A percentile compares a stretch with the other conserved stretches of the same genome.
Evolutionary conservation across 129 eudicot species (phyloP).

Genomic region (Pittosporum tobira): DNA sequence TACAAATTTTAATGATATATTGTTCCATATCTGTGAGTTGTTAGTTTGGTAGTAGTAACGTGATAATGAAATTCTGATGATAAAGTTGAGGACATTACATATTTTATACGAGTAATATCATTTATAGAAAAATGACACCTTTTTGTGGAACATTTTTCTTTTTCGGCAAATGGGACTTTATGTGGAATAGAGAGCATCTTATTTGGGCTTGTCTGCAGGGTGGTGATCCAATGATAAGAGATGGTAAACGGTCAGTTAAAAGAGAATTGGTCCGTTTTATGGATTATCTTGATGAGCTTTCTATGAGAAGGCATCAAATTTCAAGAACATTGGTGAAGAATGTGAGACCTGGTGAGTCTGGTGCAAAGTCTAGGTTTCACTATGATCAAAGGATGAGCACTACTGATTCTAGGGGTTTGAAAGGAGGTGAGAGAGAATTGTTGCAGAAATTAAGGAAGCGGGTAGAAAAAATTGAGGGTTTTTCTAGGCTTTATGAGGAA

Average conservation of each 20-base stretch:
- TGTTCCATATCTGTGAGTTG: too few relatives aligned
- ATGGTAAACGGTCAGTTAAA: slow-evolving; percentile 57
- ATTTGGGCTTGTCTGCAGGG: slow-evolving; percentile 44
- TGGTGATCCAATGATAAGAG: slow-evolving; percentile 80
- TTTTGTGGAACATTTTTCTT: too few relatives aligned
- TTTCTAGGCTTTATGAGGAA: slow-evolving; percentile 19
- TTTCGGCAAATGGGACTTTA: too few relatives aligned
- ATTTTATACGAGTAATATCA: too few relatives aligned
- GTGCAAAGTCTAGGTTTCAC: slow-evolving; percentile 27
- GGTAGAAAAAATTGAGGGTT: slow-evolving; percentile 25
- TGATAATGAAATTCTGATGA: too few relatives aligned
- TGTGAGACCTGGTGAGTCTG: slow-evolving; percentile 31
- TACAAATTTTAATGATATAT: too few relatives aligned
- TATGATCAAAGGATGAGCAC: slow-evolving; percentile 18
- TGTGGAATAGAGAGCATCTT: too few relatives aligned
- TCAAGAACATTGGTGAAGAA: slow-evolving; percentile 33
- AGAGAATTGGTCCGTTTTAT: slow-evolving; percentile 53
- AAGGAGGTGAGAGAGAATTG: slow-evolving; percentile 22
- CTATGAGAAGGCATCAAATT: slow-evolving; percentile 28
- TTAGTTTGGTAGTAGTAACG: too few relatives aligned
- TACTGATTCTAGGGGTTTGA: slow-evolving; percentile 15
- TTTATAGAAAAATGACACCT: too few relatives aligned
- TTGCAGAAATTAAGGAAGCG: slow-evolving; percentile 28
- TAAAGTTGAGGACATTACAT: too few relatives aligned
- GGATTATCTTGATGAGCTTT: slow-evolving; percentile 55